Conservation (phyloP, 768 basidiomycete genomes). For the Chalciporus chontae region DNA sequence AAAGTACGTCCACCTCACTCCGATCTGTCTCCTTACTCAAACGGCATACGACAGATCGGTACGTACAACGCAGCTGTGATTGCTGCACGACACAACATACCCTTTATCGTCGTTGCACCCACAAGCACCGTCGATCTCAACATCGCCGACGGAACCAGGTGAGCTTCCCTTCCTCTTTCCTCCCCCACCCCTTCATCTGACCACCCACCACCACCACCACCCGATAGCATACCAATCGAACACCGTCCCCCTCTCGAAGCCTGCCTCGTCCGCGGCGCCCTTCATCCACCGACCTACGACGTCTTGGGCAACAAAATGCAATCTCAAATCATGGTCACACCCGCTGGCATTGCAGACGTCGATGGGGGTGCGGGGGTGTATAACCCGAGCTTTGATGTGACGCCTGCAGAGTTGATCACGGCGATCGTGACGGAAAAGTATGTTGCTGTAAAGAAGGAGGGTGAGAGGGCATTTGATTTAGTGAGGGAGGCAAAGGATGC, state of each 20-base stretch:
- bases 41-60: constrained; percentile 51
- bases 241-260: constrained; percentile 87
- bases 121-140: constrained; percentile 89
- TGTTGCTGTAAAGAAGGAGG: constrained; percentile 70
- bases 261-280: constrained; percentile 78
- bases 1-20: constrained; percentile 49
- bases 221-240: constrained; percentile 80
- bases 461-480: constrained; percentile 61
- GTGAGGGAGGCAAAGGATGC: constrained; percentile 29
- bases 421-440: constrained; percentile 96
- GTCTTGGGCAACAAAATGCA: constrained; percentile 51
- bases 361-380: constrained; percentile 44
- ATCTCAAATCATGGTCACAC: constrained; percentile 82
- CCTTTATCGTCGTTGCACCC: constrained; percentile 92
- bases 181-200: neutral
- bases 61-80: constrained; percentile 96
- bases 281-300: constrained; percentile 50
- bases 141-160: constrained; percentile 64
- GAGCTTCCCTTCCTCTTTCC: constrained; percentile 9
- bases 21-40: neutral
- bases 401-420: constrained; percentile 90
- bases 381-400: constrained; percentile 97
- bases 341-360: constrained; percentile 42
- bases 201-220: neutral
- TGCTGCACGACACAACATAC: constrained; percentile 81